Evolutionary conservation across 768 basidiomycete genomes (phyloP), one percentile per base, ranked within the genome.

Genomic region (Grammothele lineata): DNA sequence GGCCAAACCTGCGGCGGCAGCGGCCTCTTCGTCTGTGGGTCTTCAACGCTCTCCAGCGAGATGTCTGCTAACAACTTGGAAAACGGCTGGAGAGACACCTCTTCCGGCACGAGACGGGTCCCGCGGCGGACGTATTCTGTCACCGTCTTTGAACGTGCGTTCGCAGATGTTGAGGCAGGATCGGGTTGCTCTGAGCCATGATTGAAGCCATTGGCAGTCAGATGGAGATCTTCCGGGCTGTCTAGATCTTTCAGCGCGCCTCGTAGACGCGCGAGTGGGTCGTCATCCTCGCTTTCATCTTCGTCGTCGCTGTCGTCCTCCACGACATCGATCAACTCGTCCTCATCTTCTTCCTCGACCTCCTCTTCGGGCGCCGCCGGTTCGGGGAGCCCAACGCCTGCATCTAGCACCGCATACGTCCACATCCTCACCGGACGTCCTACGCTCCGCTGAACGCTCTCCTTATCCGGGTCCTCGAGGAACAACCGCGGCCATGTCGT

Each of bases 391-490:
- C 86, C 87, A 37, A 87, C 68, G 15, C 75, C 77, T 55, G 83
- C 78, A 41, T 87, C 80, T 34, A 91, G 57, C 21, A 90, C 69
- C 0, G 86, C 73, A 59, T 87, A 85, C 24, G 74, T 66, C 83
- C 83, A 87, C 41, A 67, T 60, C 14, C 85, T 74, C 39, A 90
- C 72, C 1, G 78, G 77, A 24, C 80, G 65, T 4, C 81, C 81
- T 11, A 90, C 75, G 44, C 75, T 81, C 47, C 78, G 66, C 17
- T 77, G 69, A 10, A 85, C 82, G 0, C 78, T 79, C 60, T 88
- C 85, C 24, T 75, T 41, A 62, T 92, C 88, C 0, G 89, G 89
- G 54, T 81, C 76, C 50, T 92, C 89, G 17, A 92, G 73, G 61
- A 87, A 89, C n/a, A 82, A 60, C 26, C 72, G 69, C 4, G 85